A percentile compares a stretch with the other conserved stretches of the same genome.
phyloP scores from a whole-genome alignment of 768 basidiomycete genomes.

The Leccinum ochraceum region DNA sequence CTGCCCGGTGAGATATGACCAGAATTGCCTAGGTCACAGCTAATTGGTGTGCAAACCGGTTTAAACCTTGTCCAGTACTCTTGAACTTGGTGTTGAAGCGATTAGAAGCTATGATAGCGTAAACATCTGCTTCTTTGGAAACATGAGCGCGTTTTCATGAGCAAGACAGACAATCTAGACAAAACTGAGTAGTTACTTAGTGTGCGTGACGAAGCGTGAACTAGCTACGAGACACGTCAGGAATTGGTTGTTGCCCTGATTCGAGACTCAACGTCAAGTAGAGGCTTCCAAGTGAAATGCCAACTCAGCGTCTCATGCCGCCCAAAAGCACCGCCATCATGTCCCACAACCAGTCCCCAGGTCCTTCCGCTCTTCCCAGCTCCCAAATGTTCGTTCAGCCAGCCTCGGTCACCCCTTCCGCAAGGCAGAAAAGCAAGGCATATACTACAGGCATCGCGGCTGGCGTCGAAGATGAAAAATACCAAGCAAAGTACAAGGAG shows the following conservation, averaged over 20 bases:
- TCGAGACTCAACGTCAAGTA: slow-evolving; percentile 31
- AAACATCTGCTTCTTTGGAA: background rate
- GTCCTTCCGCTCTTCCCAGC: slow-evolving; percentile 44
- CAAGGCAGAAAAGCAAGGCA: slow-evolving; percentile 49
- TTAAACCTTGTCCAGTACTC: slow-evolving; percentile 8
- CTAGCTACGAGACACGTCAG: slow-evolving; percentile 13
- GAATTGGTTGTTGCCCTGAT: slow-evolving; percentile 15
- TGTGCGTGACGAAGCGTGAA: slow-evolving; percentile 6
- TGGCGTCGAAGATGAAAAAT: slow-evolving; percentile 83
- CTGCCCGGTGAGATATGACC: too few relatives aligned
- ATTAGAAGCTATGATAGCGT: slow-evolving; percentile 2
- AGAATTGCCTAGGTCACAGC: background rate
- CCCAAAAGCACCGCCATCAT: slow-evolving; percentile 50
- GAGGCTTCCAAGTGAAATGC: slow-evolving; percentile 25
- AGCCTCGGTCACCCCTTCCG: slow-evolving; percentile 31
- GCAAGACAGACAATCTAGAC: background rate
- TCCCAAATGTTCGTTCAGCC: slow-evolving; percentile 38
- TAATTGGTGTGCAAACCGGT: slow-evolving; percentile 10
- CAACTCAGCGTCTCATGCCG: slow-evolving; percentile 32
- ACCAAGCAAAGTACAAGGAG: slow-evolving; percentile 86
- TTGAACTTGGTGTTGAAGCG: slow-evolving; percentile 9
- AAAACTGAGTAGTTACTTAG: background rate
- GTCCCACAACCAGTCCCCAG: slow-evolving; percentile 65
- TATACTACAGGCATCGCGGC: slow-evolving; percentile 66
- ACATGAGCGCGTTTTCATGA: background rate